Evolutionary conservation across 768 basidiomycete genomes (phyloP).

Genomic region (Boletus barrowsii): DNA sequence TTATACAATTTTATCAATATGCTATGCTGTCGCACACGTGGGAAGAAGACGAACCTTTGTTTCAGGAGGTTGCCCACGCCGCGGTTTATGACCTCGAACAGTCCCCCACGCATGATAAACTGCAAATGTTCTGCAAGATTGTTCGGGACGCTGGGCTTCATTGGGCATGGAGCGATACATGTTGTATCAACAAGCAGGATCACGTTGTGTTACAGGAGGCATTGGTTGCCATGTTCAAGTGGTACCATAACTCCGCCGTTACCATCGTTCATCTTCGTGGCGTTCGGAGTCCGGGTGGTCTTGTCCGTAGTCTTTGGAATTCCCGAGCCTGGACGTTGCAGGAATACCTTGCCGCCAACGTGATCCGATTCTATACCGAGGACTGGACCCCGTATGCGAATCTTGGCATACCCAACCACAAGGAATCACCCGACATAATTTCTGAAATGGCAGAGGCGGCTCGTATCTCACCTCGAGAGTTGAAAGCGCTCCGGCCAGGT

Average conservation of each 20-base stretch:
- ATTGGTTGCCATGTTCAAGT: background rate
- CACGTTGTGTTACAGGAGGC: background rate
- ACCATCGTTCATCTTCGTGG: background rate
- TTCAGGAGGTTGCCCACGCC: no score
- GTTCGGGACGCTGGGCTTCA: background rate
- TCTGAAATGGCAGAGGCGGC: background rate
- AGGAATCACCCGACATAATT: background rate
- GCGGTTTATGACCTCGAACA: background rate
- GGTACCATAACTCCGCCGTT: background rate
- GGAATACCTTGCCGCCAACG: background rate
- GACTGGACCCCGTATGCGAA: background rate
- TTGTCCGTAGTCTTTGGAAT: background rate
- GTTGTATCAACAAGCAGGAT: background rate
- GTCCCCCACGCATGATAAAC: background rate
- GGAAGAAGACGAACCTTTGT: no score
- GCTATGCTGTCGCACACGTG: no score
- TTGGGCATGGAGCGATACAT: background rate
- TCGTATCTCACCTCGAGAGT: background rate
- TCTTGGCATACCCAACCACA: background rate
- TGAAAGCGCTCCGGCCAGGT: background rate
- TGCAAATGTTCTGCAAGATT: background rate
- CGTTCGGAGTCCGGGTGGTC: background rate
- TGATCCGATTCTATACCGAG: background rate
- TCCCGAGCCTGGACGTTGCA: background rate
- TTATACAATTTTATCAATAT: no score